Percentiles rank a stretch among this genome's conserved stretches.
phyloP scores from a whole-genome alignment of 805 yeast genomes.

The Yamadazyma endophytica region DNA sequence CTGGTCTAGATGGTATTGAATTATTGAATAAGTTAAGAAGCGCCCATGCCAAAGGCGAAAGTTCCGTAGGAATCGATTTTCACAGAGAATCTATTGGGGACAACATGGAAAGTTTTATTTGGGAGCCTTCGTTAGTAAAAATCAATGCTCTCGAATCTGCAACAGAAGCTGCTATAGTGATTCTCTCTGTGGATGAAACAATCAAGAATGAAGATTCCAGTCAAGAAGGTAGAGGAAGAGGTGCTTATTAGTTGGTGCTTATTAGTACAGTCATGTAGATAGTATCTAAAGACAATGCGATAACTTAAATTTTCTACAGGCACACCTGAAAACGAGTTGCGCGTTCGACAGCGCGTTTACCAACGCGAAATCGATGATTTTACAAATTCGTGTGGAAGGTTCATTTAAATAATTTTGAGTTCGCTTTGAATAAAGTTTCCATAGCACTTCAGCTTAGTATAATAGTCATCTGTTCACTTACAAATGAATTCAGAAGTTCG shows the following conservation, averaged over 20 bases:
- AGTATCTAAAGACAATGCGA: too few species aligned
- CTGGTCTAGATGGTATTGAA: conserved; percentile 98
- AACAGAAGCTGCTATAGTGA: conserved; percentile 91
- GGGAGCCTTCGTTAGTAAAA: conserved; percentile 98
- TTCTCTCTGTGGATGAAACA: conserved; percentile 95
- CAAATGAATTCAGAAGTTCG: not conserved
- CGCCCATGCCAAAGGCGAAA: conserved; percentile 90
- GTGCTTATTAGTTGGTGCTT: conserved; percentile 36
- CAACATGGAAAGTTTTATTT: conserved; percentile 80
- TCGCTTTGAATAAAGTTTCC: too few species aligned
- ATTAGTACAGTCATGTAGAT: too few species aligned
- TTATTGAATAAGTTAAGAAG: conserved; percentile 84
- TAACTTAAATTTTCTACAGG: too few species aligned
- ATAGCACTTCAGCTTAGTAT: too few species aligned
- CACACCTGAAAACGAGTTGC: not conserved
- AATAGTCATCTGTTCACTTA: too few species aligned
- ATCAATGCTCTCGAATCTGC: conserved; percentile 93
- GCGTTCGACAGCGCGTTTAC: not conserved
- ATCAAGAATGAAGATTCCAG: conserved; percentile 63
- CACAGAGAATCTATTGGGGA: conserved; percentile 76
- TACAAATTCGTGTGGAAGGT: too few species aligned
- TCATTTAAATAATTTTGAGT: too few species aligned
- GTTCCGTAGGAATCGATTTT: conserved; percentile 91
- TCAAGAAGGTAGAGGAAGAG: conserved; percentile 38
- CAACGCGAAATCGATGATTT: too few species aligned